phyloP scores from a whole-genome alignment of 352 stramenopile genomes.

The Globisporangium paroecandrum region DNA sequence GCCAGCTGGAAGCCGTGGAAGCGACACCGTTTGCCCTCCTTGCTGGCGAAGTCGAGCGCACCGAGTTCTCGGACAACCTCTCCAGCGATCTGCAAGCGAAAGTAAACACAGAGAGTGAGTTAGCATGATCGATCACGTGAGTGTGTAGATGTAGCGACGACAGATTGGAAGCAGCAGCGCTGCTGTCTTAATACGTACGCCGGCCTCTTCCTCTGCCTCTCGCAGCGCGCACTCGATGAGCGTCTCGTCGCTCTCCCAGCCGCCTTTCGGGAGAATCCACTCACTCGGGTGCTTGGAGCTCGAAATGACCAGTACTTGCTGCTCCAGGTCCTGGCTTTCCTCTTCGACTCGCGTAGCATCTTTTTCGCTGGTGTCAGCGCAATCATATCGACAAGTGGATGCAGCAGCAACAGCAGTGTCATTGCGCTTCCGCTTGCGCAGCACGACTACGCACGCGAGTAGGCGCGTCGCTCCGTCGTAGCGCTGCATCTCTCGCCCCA shows the following conservation, averaged over 20 bases:
- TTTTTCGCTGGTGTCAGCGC: background rate
- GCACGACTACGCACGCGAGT: conserved; percentile 52
- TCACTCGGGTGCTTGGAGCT: conserved; percentile 82
- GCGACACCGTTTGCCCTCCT: conserved; percentile 42
- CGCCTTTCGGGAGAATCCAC: conserved; percentile 97
- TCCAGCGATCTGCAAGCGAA: conserved; percentile 32
- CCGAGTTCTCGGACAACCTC: conserved; percentile 39
- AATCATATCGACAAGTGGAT: background rate
- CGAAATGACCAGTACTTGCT: conserved; percentile 81
- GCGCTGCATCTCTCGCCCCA: conserved; percentile 60
- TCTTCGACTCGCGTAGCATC: background rate
- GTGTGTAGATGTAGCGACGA: background rate
- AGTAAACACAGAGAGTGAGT: background rate
- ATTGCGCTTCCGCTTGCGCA: conserved; percentile 1
- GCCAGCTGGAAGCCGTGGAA: conserved; percentile 47
- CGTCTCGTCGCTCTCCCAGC: conserved; percentile 94
- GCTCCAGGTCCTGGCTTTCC: background rate
- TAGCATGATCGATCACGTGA: background rate
- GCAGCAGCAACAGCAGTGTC: background rate
- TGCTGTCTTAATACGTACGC: conserved; percentile 35
- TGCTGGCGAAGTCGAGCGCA: conserved; percentile 42
- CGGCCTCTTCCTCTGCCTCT: conserved; percentile 93
- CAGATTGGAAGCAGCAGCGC: background rate
- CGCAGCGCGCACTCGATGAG: conserved; percentile 87
- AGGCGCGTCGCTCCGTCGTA: conserved; percentile 60